Percentiles rank a stretch among this genome's conserved stretches.
These are phyloP conservation scores for Clohesyomyces aquaticus DNA, from an alignment of 495 filamentous ascomycete species.

Conservation along the genomic window DNA sequence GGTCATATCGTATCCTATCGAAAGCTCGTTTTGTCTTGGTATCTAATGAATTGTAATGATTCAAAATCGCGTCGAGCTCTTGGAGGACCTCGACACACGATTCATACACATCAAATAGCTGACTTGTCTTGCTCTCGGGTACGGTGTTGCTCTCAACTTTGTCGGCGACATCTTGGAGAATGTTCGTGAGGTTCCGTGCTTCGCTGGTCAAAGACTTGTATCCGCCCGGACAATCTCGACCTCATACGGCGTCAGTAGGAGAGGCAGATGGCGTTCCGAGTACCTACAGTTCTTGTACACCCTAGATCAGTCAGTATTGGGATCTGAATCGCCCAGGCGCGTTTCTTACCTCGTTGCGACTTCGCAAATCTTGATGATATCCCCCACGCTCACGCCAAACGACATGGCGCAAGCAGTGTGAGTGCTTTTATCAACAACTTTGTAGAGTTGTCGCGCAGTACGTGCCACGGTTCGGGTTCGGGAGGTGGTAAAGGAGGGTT, in stretches of 20 bases:
- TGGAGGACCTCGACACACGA: slow-evolving; percentile 25
- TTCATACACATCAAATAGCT: slow-evolving; percentile 25
- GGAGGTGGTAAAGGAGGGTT: no score
- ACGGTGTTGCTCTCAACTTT: slow-evolving; percentile 27
- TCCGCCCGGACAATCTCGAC: slow-evolving; percentile 32
- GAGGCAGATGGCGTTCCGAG: neutral
- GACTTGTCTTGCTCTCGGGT: slow-evolving; percentile 20
- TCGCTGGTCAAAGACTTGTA: slow-evolving; percentile 35
- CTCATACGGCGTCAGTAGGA: neutral
- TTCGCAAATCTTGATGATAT: slow-evolving; percentile 26
- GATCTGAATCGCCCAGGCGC: neutral
- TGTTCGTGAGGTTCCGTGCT: slow-evolving; percentile 27
- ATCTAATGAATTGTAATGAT: slow-evolving; percentile 25
- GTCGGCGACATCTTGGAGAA: slow-evolving; percentile 31
- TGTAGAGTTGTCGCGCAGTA: no score
- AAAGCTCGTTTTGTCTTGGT: slow-evolving; percentile 27
- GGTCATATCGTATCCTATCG: slow-evolving; percentile 36
- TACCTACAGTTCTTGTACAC: slow-evolving; percentile 34
- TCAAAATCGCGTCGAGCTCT: slow-evolving; percentile 32
- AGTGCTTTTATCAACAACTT: neutral
- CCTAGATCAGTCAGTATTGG: neutral
- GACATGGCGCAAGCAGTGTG: neutral
- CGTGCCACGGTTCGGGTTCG: neutral
- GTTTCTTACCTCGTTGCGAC: slow-evolving; percentile 2
- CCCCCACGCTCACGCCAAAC: slow-evolving; percentile 28